Evolutionary conservation across 257 asterid species (phyloP).

Genomic region (Misopates orontium): DNA sequence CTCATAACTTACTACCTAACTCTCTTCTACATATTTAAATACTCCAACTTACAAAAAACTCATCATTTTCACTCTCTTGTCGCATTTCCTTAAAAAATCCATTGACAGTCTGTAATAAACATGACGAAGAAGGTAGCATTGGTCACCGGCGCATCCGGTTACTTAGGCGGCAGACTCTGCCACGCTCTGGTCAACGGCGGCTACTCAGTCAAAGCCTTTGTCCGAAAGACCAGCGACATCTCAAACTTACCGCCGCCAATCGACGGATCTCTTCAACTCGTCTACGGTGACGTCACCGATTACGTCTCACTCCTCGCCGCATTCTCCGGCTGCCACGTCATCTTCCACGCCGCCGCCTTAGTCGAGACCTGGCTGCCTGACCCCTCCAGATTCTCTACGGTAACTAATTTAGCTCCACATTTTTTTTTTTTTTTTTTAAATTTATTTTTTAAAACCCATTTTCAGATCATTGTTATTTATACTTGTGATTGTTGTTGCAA

Average conservation of each 20-base stretch:
- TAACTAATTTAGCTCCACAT: conserved; percentile 23
- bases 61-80: too few species aligned
- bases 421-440: not conserved
- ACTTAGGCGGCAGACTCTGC: conserved; percentile 88
- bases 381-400: conserved; percentile 59
- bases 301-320: conserved; percentile 72
- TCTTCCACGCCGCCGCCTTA: conserved; percentile 88
- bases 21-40: too few species aligned
- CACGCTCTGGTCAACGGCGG: conserved; percentile 64
- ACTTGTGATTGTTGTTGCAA: not conserved
- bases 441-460: not conserved
- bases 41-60: too few species aligned
- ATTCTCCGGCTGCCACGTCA: conserved; percentile 68
- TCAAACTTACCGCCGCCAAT: conserved; percentile 57
- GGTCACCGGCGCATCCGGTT: conserved; percentile 97
- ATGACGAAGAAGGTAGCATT: conserved; percentile 58
- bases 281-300: conserved; percentile 84
- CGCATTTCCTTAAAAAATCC: too few species aligned
- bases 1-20: too few species aligned
- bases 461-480: too few species aligned
- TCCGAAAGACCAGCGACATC: conserved; percentile 76
- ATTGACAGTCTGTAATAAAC: too few species aligned
- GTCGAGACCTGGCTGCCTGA: conserved; percentile 98
- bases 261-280: conserved; percentile 55
- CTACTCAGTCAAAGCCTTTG: conserved; percentile 79